Evolutionary conservation across 345 rosid species (phyloP).

Genomic region (Clausena lansium): DNA sequence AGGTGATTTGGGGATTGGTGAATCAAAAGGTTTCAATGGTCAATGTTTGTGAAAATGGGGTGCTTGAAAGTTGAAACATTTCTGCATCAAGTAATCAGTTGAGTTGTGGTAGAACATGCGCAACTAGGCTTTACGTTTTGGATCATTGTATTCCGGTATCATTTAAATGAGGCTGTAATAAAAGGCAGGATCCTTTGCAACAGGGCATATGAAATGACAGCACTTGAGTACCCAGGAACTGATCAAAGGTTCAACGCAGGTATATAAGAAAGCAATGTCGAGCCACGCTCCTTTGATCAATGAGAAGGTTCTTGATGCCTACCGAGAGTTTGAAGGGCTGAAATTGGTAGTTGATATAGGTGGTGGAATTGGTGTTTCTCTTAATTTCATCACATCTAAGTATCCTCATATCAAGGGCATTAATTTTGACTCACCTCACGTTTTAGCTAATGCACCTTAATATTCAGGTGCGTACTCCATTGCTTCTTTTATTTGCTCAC

Average conservation of each 20-base stretch:
- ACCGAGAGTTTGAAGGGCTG: not conserved
- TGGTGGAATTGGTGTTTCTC: not conserved
- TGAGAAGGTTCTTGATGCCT: not conserved
- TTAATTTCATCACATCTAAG: not conserved
- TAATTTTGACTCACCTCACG: slow-evolving; percentile 40
- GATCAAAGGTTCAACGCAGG: not conserved
- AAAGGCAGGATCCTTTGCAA: slow-evolving; percentile 39
- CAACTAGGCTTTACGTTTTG: not conserved
- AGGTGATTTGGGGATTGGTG: too few relatives aligned
- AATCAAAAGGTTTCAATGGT: too few relatives aligned
- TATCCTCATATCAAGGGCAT: not conserved
- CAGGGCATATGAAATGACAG: slow-evolving; percentile 26
- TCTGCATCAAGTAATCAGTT: too few relatives aligned
- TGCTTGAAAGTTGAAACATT: too few relatives aligned
- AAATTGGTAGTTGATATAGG: not conserved
- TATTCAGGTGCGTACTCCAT: slow-evolving; percentile 29
- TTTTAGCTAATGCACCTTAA: slow-evolving; percentile 29
- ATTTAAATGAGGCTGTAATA: slow-evolving; percentile 31
- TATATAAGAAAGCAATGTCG: not conserved
- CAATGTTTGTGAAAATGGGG: too few relatives aligned
- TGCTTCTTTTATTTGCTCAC: not conserved
- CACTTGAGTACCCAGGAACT: not conserved
- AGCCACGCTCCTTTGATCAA: not conserved
- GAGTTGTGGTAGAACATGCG: not conserved
- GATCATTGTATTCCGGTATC: slow-evolving; percentile 19